A percentile compares a stretch with the other conserved stretches of the same genome.
Conservation (phyloP, 2,329 filamentous ascomycete species). For the Venturiaceae sp. region DNA sequence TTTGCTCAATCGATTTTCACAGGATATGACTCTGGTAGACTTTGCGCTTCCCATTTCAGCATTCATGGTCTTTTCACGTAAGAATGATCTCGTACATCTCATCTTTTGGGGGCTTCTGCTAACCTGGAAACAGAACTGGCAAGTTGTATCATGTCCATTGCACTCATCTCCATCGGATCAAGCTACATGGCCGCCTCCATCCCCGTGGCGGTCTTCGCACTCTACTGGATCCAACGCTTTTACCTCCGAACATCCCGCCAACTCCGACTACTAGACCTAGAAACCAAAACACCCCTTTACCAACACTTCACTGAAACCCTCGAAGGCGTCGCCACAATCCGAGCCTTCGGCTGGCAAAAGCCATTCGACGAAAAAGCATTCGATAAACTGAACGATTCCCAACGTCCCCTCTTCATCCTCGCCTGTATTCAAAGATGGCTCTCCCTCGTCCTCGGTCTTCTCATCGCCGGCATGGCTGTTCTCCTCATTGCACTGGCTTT, state of each 20-base stretch:
- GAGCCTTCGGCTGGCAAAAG: constrained; percentile 40
- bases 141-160: constrained; percentile 2
- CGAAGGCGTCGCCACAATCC: constrained; percentile 38
- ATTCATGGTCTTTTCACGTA: neutral
- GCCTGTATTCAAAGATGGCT: constrained; percentile 37
- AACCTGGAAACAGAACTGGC: neutral
- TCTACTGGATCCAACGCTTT: constrained; percentile 24
- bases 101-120: neutral
- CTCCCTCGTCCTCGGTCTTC: constrained; percentile 28
- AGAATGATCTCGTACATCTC: neutral
- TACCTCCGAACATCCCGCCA: constrained; percentile 36
- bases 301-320: constrained; percentile 42
- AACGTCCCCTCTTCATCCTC: constrained; percentile 35
- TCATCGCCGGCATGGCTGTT: constrained; percentile 29
- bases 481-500: constrained; percentile 28
- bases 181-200: constrained; percentile 18
- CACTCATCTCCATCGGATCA: neutral
- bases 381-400: constrained; percentile 27
- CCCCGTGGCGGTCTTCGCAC: constrained; percentile 13
- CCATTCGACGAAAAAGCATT: constrained; percentile 27
- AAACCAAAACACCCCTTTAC: constrained; percentile 32
- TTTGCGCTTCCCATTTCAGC: neutral
- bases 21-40: constrained; percentile 8
- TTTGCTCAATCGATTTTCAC: constrained; percentile 6
- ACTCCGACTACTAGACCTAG: constrained; percentile 31